These are phyloP conservation scores for Talaromyces stipitatus DNA, from an alignment of 495 filamentous ascomycete genomes.

Conservation along the genomic window DNA sequence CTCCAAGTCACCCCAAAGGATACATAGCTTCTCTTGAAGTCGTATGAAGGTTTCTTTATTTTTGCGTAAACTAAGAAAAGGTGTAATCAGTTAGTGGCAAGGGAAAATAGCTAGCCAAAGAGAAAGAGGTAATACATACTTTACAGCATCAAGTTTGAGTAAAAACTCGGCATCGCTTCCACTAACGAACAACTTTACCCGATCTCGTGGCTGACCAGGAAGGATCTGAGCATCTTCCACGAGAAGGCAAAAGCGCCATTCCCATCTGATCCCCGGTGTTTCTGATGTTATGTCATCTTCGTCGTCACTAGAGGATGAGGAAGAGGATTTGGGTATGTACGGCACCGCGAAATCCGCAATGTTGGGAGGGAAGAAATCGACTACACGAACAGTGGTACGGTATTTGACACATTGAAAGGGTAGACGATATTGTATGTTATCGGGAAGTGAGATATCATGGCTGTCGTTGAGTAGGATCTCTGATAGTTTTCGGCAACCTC, in stretches of 20 bases:
- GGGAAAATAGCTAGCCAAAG: neutral
- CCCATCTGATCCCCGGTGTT: slow-evolving; percentile 40
- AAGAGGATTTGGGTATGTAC: slow-evolving; percentile 32
- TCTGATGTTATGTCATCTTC: slow-evolving; percentile 22
- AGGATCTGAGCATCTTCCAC: slow-evolving; percentile 51
- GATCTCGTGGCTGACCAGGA: slow-evolving; percentile 26
- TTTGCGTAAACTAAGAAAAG: slow-evolving; percentile 43
- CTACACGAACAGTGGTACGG: slow-evolving; percentile 56
- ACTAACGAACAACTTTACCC: slow-evolving; percentile 59
- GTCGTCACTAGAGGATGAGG: slow-evolving; percentile 28
- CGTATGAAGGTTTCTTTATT: slow-evolving; percentile 33
- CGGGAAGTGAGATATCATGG: slow-evolving; percentile 33
- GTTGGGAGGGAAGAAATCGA: slow-evolving; percentile 69
- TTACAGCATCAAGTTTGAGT: slow-evolving; percentile 54
- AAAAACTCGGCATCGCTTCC: slow-evolving; percentile 58
- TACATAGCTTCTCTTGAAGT: slow-evolving; percentile 65
- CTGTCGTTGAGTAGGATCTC: slow-evolving; percentile 31
- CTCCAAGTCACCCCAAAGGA: slow-evolving; percentile 82
- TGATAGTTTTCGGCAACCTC: slow-evolving; percentile 26
- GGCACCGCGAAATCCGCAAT: slow-evolving; percentile 67
- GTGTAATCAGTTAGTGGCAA: neutral
- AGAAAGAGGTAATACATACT: slow-evolving; percentile 42
- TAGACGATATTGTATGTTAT: slow-evolving; percentile 36
- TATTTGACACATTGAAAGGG: slow-evolving; percentile 75
- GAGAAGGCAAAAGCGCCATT: slow-evolving; percentile 71